Base-by-base conservation (phyloP, 805 yeast species). In the Maudiozyma turicensis region DNA sequence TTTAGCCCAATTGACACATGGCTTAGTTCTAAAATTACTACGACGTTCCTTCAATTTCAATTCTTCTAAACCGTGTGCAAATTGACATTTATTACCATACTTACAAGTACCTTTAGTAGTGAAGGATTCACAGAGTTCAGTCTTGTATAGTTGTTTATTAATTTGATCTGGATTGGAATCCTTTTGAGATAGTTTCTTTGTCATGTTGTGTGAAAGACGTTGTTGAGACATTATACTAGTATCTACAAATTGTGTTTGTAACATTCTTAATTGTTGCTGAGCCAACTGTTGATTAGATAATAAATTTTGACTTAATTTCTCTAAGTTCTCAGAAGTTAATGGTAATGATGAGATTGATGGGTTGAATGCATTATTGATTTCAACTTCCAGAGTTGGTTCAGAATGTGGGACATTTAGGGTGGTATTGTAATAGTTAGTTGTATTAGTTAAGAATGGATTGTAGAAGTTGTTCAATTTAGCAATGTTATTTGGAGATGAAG, bases 31-130 rank as follows among this genome's bases (percentile, higher is more conserved):
- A 84, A 91, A 89, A 61, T 88, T 89, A 48, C 82, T 79, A 9
- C 89, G 82, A 15, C 58, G 55, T 52, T 80, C 82, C 43, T 87
- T 81, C 10, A 67, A 57, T 65, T 86, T 86, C 58, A 89, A 71
- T 65, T 89, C 96, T 48, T 75, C 69, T 39, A 77, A 73, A 15
- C 97, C 96, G 62, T 89, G 97, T 6, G 96, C 96, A 74, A 89
- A 89, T 69, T 89, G 96, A 66, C 97, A 89, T 70, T 89, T 89
- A 55, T 77, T 75, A 2, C 95, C 95, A 64, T 89, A 89, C 13
- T 95, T 95, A 65, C 97, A 89, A 46, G 65, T 60, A 28, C 86
- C 85, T 54, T 79, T 76, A 58, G 77, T 80, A 61, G 80, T 77
- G 63, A 75, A 89, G 29, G 90, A 82, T 39, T 82, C 84, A 66